Evolutionary conservation across 2,329 filamentous ascomycete species (phyloP).

Genomic region (Zelopaecilomyces penicillatus): DNA sequence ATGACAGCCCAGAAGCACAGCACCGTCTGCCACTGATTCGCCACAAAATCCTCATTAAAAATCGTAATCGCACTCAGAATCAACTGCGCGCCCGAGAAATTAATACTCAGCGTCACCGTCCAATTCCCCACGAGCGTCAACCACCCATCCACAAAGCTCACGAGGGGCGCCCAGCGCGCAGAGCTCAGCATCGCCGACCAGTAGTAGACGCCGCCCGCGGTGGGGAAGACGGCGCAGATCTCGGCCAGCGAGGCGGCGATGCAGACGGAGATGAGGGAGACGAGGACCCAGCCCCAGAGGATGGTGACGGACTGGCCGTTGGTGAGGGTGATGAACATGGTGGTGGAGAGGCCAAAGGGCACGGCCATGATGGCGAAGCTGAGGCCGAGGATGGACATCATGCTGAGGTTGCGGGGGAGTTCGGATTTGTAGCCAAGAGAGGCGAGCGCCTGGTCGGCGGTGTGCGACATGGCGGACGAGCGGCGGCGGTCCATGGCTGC

Average conservation of each 20-base stretch:
- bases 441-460: constrained; percentile 36
- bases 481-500: constrained; percentile 9
- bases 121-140: constrained; percentile 67
- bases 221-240: constrained; percentile 59
- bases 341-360: constrained; percentile 41
- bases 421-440: constrained; percentile 42
- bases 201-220: constrained; percentile 59
- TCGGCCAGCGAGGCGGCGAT: constrained; percentile 64
- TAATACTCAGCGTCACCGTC: constrained; percentile 60
- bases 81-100: constrained; percentile 62
- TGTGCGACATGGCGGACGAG: constrained; percentile 10
- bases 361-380: constrained; percentile 45
- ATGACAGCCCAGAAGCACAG: constrained; percentile 64
- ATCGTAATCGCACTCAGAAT: constrained; percentile 61
- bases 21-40: constrained; percentile 63
- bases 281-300: constrained; percentile 59
- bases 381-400: constrained; percentile 40
- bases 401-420: constrained; percentile 41
- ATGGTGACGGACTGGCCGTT: constrained; percentile 66
- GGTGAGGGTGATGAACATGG: constrained; percentile 47
- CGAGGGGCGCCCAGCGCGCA: constrained; percentile 50
- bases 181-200: constrained; percentile 63
- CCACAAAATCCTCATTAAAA: constrained; percentile 50
- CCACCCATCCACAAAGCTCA: constrained; percentile 68
- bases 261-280: constrained; percentile 62